A percentile compares a stretch with the other conserved stretches of the same genome.
phyloP scores from a whole-genome alignment of 2,329 filamentous ascomycete species.

The Talaromyces sp. region DNA sequence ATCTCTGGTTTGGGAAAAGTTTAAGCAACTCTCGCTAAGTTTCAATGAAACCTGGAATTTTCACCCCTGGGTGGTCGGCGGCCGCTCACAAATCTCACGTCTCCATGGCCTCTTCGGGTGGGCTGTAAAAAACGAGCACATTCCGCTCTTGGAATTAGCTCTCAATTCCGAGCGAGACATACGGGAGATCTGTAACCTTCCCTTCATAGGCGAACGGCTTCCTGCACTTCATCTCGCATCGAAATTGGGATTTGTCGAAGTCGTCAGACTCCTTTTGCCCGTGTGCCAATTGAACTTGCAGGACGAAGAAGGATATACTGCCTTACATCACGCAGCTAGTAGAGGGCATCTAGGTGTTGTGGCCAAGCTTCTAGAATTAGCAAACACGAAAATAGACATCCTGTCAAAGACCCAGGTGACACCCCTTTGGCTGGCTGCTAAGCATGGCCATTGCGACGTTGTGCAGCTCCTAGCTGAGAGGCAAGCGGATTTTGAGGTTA shows the following conservation, averaged over 20 bases:
- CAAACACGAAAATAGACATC: neutral
- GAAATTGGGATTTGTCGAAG: slow-evolving; percentile 17
- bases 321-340: slow-evolving; percentile 13
- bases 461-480: neutral
- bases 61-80: slow-evolving; percentile 23
- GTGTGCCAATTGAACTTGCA: slow-evolving; percentile 10
- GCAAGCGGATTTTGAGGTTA: slow-evolving; percentile 10
- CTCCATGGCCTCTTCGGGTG: slow-evolving; percentile 25
- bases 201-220: slow-evolving; percentile 20
- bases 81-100: slow-evolving; percentile 20
- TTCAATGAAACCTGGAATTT: slow-evolving; percentile 26
- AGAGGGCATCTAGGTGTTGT: neutral
- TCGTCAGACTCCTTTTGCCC: neutral
- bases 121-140: slow-evolving; percentile 23
- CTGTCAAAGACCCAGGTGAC: slow-evolving; percentile 7
- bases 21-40: slow-evolving; percentile 18
- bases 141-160: slow-evolving; percentile 20
- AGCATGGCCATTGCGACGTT: slow-evolving; percentile 1
- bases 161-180: neutral
- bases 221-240: slow-evolving; percentile 23
- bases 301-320: slow-evolving; percentile 13
- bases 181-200: slow-evolving; percentile 20
- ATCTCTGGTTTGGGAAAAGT: slow-evolving; percentile 21
- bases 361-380: neutral
- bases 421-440: slow-evolving; percentile 15